These are phyloP conservation scores for Papiliotrema flavescens DNA, from an alignment of 1,284 basidiomycete genomes.

Conservation along the genomic window DNA sequence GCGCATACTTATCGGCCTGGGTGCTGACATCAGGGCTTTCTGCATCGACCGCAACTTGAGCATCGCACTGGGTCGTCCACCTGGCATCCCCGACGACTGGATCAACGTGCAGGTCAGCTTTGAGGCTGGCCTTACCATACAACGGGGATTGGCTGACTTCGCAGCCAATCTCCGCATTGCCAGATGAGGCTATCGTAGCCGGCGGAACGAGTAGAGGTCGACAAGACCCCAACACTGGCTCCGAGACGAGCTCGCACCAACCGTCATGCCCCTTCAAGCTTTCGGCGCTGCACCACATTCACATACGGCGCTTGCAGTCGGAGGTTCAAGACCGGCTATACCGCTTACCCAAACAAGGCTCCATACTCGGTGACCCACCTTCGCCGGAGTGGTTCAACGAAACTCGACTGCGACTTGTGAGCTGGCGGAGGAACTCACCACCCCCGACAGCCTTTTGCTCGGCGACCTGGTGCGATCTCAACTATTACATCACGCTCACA, in stretches of 20 bases:
- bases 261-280: not conserved
- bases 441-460: not conserved
- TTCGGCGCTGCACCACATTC: not conserved
- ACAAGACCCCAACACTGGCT: not conserved
- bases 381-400: not conserved
- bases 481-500: not conserved
- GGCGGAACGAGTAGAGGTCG: too few species aligned
- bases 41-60: not conserved
- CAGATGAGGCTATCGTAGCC: not conserved
- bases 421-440: not conserved
- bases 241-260: not conserved
- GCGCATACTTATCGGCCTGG: not conserved
- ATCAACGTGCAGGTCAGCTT: not conserved
- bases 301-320: not conserved
- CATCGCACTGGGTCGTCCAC: slow-evolving; percentile 1
- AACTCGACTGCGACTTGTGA: not conserved
- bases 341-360: not conserved
- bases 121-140: too few species aligned
- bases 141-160: not conserved
- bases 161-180: not conserved
- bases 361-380: not conserved
- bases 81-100: not conserved
- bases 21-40: not conserved
- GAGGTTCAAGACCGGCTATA: not conserved
- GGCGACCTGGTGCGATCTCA: not conserved